Percentiles rank a stretch among this genome's conserved stretches.
These are phyloP conservation scores for Blastocystis sp. DNA, from an alignment of 352 stramenopile species.

Conservation along the genomic window DNA sequence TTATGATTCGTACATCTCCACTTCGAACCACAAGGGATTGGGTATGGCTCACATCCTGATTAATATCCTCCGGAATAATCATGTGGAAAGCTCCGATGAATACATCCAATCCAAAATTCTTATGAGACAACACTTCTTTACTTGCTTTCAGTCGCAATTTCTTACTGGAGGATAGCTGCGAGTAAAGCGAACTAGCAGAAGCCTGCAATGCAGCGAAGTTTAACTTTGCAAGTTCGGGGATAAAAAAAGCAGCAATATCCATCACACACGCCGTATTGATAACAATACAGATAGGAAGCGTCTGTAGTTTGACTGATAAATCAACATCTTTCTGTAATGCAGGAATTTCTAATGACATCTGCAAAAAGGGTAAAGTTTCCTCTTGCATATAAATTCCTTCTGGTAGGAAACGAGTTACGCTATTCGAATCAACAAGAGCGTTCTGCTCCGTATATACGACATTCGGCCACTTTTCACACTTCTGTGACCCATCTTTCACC, in stretches of 20 bases:
- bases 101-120: not conserved
- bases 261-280: not conserved
- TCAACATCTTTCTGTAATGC: not conserved
- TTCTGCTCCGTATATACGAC: constrained; percentile 12
- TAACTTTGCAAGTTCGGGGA: constrained; percentile 16
- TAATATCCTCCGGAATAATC: constrained; percentile 45
- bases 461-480: not conserved
- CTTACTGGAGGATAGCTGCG: not conserved
- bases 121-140: constrained; percentile 6
- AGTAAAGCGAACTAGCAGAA: not conserved
- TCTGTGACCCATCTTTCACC: not conserved
- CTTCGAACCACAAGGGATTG: not conserved
- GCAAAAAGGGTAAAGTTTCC: not conserved
- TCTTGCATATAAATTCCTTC: not conserved
- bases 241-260: constrained; percentile 20
- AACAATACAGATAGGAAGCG: constrained; percentile 42
- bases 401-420: not conserved
- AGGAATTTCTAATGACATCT: constrained; percentile 30
- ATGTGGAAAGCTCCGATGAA: constrained; percentile 14
- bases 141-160: constrained; percentile 33
- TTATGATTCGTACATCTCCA: constrained; percentile 15
- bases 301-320: not conserved
- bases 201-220: constrained; percentile 33
- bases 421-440: not conserved
- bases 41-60: not conserved